These are phyloP conservation scores for Pythium aphanidermatum DNA, from an alignment of 352 stramenopile species.

Conservation along the genomic window DNA sequence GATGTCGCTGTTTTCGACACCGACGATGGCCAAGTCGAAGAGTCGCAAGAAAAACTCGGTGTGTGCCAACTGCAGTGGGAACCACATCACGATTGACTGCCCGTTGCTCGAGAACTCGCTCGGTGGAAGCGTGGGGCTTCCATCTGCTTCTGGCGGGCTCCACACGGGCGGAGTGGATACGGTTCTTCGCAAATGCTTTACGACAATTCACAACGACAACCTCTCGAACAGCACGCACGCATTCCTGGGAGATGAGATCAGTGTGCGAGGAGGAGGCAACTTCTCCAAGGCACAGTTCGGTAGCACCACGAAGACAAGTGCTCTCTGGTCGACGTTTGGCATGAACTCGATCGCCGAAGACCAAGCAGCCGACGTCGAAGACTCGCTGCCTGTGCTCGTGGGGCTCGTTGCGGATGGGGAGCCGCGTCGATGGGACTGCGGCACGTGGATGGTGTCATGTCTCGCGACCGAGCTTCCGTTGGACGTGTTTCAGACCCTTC, in stretches of 20 bases:
- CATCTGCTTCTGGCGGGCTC: conserved; percentile 8
- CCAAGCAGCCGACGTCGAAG: conserved; percentile 26
- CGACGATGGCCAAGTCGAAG: conserved; percentile 36
- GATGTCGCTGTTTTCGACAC: conserved; percentile 28
- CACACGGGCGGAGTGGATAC: conserved; percentile 41
- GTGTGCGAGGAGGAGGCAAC: conserved; percentile 56
- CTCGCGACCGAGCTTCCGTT: conserved; percentile 55
- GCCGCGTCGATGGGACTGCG: conserved; percentile 40
- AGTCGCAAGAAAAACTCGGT: conserved; percentile 58
- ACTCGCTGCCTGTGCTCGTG: conserved; percentile 41
- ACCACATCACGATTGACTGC: conserved; percentile 79
- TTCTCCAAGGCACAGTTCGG: conserved; percentile 35
- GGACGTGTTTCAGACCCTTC: conserved; percentile 51
- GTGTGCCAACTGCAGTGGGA: conserved; percentile 74
- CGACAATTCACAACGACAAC: conserved; percentile 83
- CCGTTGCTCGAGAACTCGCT: conserved; percentile 57
- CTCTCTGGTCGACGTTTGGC: conserved; percentile 39
- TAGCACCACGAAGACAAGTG: conserved; percentile 12
- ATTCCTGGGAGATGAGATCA: conserved; percentile 83
- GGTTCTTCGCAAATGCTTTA: conserved; percentile 81
- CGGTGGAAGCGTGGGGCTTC: neutral
- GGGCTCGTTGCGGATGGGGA: conserved; percentile 18
- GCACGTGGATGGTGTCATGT: conserved; percentile 61
- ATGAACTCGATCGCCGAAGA: conserved; percentile 71
- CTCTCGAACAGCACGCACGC: conserved; percentile 78